Evolutionary conservation across 345 rosid species (phyloP), one percentile per base, ranked within the genome.

Genomic region (Aethionema arabicum): DNA sequence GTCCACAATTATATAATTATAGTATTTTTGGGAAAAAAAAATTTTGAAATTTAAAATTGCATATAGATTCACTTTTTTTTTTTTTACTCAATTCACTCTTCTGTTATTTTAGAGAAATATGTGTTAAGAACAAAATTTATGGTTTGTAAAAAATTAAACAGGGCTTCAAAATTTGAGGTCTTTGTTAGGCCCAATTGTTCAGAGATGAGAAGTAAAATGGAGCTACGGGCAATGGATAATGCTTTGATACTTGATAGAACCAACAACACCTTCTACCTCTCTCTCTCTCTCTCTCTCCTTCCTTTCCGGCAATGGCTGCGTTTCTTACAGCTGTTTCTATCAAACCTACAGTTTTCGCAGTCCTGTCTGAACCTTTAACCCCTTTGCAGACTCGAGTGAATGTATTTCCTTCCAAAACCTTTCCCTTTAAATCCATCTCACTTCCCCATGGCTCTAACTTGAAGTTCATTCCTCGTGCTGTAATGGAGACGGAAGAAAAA

Each of bases 401-500:
- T 65, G 70, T 13, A 15, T 15, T 36, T 52, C 5, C 66, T 3
- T 42, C 54, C 0, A 70, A 51, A 33, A 8, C 59, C 3, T 63
- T 56, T 36, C 53, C 65, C 32, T 48, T 56, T 44, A 12, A 56
- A 47, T 44, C 75, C 52, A 10, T 47, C 44, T 62, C 68, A 7
- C 45, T 70, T 48, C 63, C 68, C 10, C 44, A 59, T 33, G 43
- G 55, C 66, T 76, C 76, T 32, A 57, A 16, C 10, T 60, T 39
- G 29, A 75, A 74, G 56, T 58, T 72, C 36, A 73, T 78, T 63
- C 69, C 75, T 50, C 57, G 41, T 6, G 84, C 78, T 0, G 80
- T 76, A 5, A 79, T 78, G 13, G 88, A 86, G 3, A 79, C 85
- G 31, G 85, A 77, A 47, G 65, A 75, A 31, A 67, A 72, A 27